Percentiles rank a stretch among this genome's conserved stretches.
phyloP scores from a whole-genome alignment of 2,329 filamentous ascomycete genomes.

The Apiospora phragmitis region DNA sequence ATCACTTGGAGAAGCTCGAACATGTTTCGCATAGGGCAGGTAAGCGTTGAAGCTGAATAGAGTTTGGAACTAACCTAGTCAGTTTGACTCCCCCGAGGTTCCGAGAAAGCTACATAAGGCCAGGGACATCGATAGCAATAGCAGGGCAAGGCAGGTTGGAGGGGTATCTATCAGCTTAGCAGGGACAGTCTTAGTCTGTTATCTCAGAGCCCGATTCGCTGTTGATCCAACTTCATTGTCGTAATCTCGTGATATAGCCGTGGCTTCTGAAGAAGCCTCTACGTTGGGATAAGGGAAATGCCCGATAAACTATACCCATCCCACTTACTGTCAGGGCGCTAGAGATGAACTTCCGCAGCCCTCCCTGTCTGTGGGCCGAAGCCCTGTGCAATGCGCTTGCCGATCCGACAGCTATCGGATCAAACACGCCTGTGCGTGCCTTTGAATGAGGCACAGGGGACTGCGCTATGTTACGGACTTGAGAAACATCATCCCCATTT shows the following conservation, averaged over 20 bases:
- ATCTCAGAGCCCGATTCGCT: not conserved
- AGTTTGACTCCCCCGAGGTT: not conserved
- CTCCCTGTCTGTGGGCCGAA: not conserved
- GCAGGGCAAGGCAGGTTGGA: not conserved
- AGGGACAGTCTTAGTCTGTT: not conserved
- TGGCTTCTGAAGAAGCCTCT: not conserved
- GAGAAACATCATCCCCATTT: not conserved
- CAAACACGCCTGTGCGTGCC: not conserved
- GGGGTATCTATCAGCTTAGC: not conserved
- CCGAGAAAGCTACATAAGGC: not conserved
- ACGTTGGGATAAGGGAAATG: not conserved
- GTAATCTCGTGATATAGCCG: not conserved
- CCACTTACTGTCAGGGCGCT: not conserved
- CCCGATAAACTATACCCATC: not conserved
- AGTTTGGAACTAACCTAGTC: not conserved
- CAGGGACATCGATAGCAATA: not conserved
- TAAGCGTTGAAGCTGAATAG: not conserved
- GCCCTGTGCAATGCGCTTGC: not conserved
- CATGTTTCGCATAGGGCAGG: not conserved
- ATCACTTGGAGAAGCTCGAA: not conserved
- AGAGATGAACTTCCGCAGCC: not conserved
- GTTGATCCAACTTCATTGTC: not conserved
- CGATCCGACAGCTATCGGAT: not conserved
- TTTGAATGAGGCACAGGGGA: not conserved
- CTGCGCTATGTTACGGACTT: not conserved